Base-by-base conservation (phyloP, 108 stramenopile species). In the Pseudonitzschia multiseries region DNA sequence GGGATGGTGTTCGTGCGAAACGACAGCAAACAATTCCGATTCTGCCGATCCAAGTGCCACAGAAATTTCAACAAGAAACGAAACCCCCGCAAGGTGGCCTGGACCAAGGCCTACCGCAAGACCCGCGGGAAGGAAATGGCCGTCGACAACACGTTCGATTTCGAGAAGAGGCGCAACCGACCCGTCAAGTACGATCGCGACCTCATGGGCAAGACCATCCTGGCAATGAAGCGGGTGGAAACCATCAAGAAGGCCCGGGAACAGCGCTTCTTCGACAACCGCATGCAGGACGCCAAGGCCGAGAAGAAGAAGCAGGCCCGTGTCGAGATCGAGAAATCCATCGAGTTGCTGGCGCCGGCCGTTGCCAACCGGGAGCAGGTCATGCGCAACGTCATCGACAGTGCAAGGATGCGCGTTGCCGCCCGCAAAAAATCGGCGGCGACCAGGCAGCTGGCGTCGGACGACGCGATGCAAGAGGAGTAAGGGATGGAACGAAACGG, bases 11-110 rank as follows among this genome's bases (percentile, higher is more conserved):
- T 99, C 78, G 99, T 97, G 56, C 90, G 99, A 44, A 99, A 99
- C 80, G 99, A 99, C 82, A 86, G 90, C 75, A 99, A 99, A 84
- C 90, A 94, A 68, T 99, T 99, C 72, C 93, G 94, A 21, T 99
- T 99, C 83, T 99, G 99, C 75, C 93, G 99, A 36, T 97, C 98
- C 22, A 99, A 99, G 87, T 99, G 99, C 85, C 98, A 98, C 86
- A 89, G 93, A 50, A 96, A 97, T 75, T 99, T 99, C 78, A 96
- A 96, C 71, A 95, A 96, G 83, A 99, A 99, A 80, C 88, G 98
- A 72, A 99, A 99, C 76, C 99, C 99, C 10, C 90, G 99, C 43
- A 99, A 99, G 85, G 93, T 97, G 18, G 94, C 94, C 60, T 99
- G 99, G 99, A 99, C 99, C 40, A 99, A 99, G 86, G 97, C 98